A percentile compares a stretch with the other conserved stretches of the same genome.
These are phyloP conservation scores for Viridothelium virens DNA, from an alignment of 495 filamentous ascomycete species.

Conservation along the genomic window DNA sequence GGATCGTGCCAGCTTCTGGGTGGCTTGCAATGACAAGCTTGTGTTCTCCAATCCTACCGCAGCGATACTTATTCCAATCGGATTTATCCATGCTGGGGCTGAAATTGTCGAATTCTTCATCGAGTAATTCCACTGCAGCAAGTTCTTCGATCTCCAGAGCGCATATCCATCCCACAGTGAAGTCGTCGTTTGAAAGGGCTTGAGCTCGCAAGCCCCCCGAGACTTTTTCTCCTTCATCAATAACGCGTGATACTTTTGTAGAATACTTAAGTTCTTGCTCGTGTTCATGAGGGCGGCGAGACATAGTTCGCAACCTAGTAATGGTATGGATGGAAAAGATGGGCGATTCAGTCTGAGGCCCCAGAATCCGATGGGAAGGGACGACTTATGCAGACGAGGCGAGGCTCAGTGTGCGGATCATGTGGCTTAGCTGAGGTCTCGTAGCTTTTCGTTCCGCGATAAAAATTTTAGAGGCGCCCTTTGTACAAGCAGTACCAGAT, in stretches of 20 bases:
- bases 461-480: no score
- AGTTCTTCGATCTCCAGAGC: constrained; percentile 37
- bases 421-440: no score
- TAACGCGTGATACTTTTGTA: neutral
- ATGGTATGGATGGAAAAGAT: neutral
- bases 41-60: neutral
- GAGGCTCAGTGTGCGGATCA: no score
- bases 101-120: constrained; percentile 22
- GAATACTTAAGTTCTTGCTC: neutral
- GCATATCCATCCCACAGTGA: constrained; percentile 45
- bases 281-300: neutral
- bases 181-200: neutral
- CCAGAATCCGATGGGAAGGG: no score
- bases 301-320: neutral
- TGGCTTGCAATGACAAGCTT: neutral
- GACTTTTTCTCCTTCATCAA: neutral
- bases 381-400: no score
- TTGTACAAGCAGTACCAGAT: no score
- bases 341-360: no score
- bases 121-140: constrained; percentile 41
- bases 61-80: constrained; percentile 15
- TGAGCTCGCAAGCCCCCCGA: neutral
- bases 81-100: neutral
- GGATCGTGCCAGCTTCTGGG: neutral
- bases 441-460: no score